These are phyloP conservation scores for Ogataea naganishii DNA, from an alignment of 805 yeast genomes.

Conservation along the genomic window DNA sequence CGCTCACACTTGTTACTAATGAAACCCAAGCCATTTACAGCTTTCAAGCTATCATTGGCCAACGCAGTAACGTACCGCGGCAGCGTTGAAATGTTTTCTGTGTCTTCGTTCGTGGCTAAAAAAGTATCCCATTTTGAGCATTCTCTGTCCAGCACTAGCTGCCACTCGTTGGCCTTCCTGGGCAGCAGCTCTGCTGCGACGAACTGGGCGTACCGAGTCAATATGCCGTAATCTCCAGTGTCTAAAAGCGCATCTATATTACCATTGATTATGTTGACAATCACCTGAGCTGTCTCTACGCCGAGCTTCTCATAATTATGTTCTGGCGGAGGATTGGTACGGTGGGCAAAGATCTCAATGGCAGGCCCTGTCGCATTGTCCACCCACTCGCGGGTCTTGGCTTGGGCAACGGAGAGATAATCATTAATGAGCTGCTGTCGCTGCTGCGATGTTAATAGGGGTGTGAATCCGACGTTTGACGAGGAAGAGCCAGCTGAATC, in stretches of 20 bases:
- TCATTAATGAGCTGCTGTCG: conserved; percentile 71
- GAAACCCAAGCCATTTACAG: conserved; percentile 20
- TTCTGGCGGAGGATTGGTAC: conserved; percentile 61
- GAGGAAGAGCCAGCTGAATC: no score
- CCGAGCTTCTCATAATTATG: conserved; percentile 16
- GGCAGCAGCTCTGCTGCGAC: conserved; percentile 15
- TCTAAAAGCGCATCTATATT: conserved; percentile 29
- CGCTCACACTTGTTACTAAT: conserved; percentile 12
- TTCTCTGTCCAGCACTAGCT: conserved; percentile 9
- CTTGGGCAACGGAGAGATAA: conserved; percentile 60
- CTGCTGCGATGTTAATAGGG: conserved; percentile 38
- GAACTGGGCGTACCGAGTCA: conserved; percentile 15
- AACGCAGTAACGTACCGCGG: conserved; percentile 21
- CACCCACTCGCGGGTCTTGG: conserved; percentile 83
- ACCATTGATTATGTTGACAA: conserved; percentile 18
- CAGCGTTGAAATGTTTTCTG: conserved; percentile 16
- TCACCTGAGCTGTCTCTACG: conserved; percentile 18
- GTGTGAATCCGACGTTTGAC: conserved; percentile 44
- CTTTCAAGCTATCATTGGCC: conserved; percentile 22
- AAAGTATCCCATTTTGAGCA: conserved; percentile 5
- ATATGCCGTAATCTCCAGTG: conserved; percentile 20
- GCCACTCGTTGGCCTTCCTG: conserved; percentile 15
- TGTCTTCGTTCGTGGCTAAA: conserved; percentile 5
- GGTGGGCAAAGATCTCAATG: conserved; percentile 45
- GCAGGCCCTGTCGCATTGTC: conserved; percentile 29